A percentile compares a stretch with the other conserved stretches of the same genome.
Conservation (phyloP, 2,329 filamentous ascomycete species). For the Alternaria viburni region DNA sequence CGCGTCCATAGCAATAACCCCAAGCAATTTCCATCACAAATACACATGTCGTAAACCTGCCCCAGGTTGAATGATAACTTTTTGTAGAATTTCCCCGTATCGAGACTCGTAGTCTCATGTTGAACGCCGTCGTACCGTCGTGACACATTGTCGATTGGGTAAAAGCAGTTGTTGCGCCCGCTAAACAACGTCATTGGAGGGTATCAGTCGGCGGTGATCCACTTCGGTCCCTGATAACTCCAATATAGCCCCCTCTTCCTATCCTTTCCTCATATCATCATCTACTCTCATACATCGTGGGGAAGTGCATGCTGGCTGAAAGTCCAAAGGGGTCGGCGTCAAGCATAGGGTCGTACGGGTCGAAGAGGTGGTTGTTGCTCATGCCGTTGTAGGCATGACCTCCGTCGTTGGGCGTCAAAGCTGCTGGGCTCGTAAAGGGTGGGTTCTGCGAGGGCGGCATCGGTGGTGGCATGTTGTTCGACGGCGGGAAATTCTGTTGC, state of each 20-base stretch:
- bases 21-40: constrained; percentile 9
- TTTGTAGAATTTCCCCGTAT: constrained; percentile 27
- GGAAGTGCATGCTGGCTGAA: constrained; percentile 94
- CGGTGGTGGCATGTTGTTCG: constrained; percentile 48
- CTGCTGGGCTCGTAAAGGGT: constrained; percentile 41
- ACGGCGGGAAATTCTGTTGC: constrained; percentile 58
- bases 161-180: constrained; percentile 32
- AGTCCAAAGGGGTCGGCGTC: constrained; percentile 94
- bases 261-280: constrained; percentile 30
- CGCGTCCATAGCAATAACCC: neutral
- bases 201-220: constrained; percentile 2
- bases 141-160: constrained; percentile 15
- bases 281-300: constrained; percentile 68
- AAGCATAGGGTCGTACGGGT: constrained; percentile 82
- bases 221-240: constrained; percentile 2
- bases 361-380: constrained; percentile 63
- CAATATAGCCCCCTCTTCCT: constrained; percentile 12
- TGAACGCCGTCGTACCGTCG: constrained; percentile 35
- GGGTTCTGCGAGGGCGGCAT: constrained; percentile 47
- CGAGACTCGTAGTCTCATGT: constrained; percentile 10
- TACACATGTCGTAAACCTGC: constrained; percentile 7
- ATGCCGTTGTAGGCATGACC: constrained; percentile 51
- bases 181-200: constrained; percentile 38
- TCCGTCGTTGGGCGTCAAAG: constrained; percentile 43
- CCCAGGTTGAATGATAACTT: constrained; percentile 28